Base-by-base conservation (phyloP, 371 early-diverging fungal species). In the Mucor racemosus region DNA sequence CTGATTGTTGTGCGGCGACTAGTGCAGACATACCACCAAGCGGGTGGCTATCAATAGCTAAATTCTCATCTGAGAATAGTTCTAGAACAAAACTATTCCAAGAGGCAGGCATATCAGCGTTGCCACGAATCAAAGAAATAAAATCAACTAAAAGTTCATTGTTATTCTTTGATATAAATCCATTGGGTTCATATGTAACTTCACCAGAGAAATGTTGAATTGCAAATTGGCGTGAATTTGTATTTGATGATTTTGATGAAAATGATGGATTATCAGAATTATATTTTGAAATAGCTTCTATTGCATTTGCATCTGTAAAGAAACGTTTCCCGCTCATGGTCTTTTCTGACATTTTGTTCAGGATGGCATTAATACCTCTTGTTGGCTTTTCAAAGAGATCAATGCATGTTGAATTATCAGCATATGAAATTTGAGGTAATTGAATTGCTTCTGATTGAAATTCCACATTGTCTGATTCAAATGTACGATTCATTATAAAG, bases 61-160 rank as follows among this genome's bases (percentile, higher is more conserved):
- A 72, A 17, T 84, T 81, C 15, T 69, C 66, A 21, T 73, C 69
- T 3, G 73, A 73, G 17, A 73, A 73, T 33, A 73, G 58, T 1
- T 65, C 55, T 8, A 63, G 38, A 4, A 57, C 63, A 42, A 75
- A 71, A 3, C 44, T 46, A 21, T 72, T 75, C 66, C 78, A 86
- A 17, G 91, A 84, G 33, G 88, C 66, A 54, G 76, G 66, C 26
- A 41, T 55, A 40, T 73, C 76, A 17, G 68, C 60, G n/a, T 62
- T 64, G 4, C 76, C 91, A 19, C 88, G 78, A 70, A 94, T 89
- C 31, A 94, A 73, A 19, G 88, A 71, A 21, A 94, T 84, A 70
- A 95, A 92, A 72, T 96, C 95, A 3, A 90, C 81, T 26, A 84
- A 74, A 44, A 93, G 76, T 46, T 83, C 74, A 44, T 91, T 92